Conservation (phyloP, 768 basidiomycete genomes). For the Naganishia vishniacii region DNA sequence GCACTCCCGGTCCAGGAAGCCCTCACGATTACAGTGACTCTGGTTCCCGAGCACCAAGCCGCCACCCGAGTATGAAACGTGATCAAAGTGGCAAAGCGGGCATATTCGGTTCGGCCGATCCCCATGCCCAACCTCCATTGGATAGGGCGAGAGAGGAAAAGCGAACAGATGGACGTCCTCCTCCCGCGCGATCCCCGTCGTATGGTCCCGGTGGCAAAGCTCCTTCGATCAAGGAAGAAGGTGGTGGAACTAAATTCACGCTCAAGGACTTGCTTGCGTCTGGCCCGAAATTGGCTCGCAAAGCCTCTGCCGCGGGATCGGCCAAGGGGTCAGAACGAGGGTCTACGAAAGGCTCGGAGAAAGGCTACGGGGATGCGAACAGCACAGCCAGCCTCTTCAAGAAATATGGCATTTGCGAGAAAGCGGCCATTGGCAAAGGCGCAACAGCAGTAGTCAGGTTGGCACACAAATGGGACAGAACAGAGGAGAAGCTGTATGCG, state of each 20-base stretch:
- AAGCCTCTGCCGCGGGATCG: conserved; percentile 57
- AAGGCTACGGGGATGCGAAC: conserved; percentile 53
- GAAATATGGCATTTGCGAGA: conserved; percentile 97
- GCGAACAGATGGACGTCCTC: conserved; percentile 21
- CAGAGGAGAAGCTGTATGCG: conserved; percentile 92
- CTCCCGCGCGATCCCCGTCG: conserved; percentile 27
- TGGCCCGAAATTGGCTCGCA: conserved; percentile 70
- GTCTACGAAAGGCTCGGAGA: conserved; percentile 55
- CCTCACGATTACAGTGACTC: conserved; percentile 35
- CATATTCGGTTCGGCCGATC: conserved; percentile 26
- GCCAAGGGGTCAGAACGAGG: conserved; percentile 43
- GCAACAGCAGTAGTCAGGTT: conserved; percentile 95
- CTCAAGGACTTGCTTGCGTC: conserved; percentile 73
- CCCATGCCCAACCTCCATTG: conserved; percentile 38
- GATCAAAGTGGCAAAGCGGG: conserved; percentile 5
- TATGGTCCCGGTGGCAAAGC: conserved; percentile 34
- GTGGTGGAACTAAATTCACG: conserved; percentile 64
- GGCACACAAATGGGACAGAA: conserved; percentile 97
- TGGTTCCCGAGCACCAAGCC: conserved; percentile 34
- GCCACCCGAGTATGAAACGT: conserved; percentile 29
- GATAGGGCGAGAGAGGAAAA: conserved; percentile 27
- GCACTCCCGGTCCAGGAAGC: conserved; percentile 42
- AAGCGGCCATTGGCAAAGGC: conserved; percentile 93
- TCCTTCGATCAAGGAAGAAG: conserved; percentile 48
- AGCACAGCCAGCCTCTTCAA: conserved; percentile 62